Conservation (phyloP, 371 early-diverging fungal genomes). For the Actinomucor elegans region DNA sequence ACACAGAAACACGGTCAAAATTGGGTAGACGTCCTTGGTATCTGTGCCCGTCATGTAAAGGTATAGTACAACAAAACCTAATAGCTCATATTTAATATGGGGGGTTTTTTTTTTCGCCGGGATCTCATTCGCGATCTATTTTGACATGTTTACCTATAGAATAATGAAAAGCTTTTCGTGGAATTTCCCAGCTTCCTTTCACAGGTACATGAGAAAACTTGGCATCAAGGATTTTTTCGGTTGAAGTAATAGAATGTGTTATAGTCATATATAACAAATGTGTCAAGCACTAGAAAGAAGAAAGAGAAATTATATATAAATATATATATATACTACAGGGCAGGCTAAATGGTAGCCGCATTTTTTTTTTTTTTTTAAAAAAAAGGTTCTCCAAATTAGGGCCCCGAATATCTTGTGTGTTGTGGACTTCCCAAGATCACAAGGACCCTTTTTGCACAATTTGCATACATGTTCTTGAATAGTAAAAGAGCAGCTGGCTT, state of each 20-base stretch:
- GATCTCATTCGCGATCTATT: too few species aligned
- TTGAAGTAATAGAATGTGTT: neutral
- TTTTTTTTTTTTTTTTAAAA: neutral
- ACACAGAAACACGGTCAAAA: conserved; percentile 25
- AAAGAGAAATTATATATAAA: neutral
- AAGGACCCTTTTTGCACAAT: too few species aligned
- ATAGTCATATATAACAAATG: neutral
- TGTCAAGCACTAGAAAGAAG: too few species aligned
- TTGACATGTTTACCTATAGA: conserved; percentile 42
- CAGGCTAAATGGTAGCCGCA: neutral
- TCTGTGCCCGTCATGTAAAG: conserved; percentile 33
- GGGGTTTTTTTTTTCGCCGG: neutral
- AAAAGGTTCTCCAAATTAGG: too few species aligned
- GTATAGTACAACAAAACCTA: conserved; percentile 51
- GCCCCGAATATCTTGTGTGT: too few species aligned
- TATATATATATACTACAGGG: neutral
- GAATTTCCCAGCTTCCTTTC: conserved; percentile 50
- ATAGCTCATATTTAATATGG: neutral
- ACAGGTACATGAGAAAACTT: conserved; percentile 8
- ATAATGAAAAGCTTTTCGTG: conserved; percentile 53
- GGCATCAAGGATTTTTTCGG: neutral
- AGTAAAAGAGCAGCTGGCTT: too few species aligned
- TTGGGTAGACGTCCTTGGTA: conserved; percentile 31
- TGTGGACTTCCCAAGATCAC: too few species aligned
- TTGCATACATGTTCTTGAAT: too few species aligned